Conservation (phyloP, 768 basidiomycete genomes). For the Gelatoporia subvermispora region DNA sequence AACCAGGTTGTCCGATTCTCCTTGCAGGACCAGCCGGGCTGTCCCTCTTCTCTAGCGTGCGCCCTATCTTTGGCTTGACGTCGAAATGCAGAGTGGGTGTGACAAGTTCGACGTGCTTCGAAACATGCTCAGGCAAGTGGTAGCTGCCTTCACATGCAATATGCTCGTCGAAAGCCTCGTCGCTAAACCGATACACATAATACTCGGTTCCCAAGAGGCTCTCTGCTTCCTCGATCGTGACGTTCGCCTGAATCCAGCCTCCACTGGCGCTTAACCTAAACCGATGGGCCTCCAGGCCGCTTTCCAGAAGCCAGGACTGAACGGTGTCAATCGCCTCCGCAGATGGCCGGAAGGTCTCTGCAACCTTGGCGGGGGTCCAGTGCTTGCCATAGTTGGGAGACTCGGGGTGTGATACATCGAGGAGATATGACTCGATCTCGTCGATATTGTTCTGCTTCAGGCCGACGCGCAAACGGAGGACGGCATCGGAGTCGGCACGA, state of each 20-base stretch:
- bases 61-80: conserved; percentile 30
- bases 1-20: conserved; percentile 4
- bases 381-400: conserved; percentile 47
- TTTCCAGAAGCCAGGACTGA: conserved; percentile 36
- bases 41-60: background rate
- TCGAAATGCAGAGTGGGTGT: conserved; percentile 72
- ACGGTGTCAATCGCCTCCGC: conserved; percentile 38
- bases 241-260: conserved; percentile 41
- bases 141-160: conserved; percentile 59
- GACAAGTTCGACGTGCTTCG: conserved; percentile 58
- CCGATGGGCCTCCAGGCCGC: conserved; percentile 35
- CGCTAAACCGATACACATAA: conserved; percentile 40
- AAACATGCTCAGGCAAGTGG: conserved; percentile 54
- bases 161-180: conserved; percentile 44
- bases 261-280: conserved; percentile 36
- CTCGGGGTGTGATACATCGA: conserved; percentile 45
- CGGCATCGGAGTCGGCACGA: conserved; percentile 27
- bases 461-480: conserved; percentile 45
- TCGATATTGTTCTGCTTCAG: conserved; percentile 43
- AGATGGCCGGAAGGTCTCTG: conserved; percentile 42
- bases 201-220: conserved; percentile 44
- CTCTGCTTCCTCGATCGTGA: conserved; percentile 40
- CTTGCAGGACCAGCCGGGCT: conserved; percentile 5
- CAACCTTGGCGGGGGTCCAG: conserved; percentile 40
- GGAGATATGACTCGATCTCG: conserved; percentile 38